Percentiles rank a stretch among this genome's conserved stretches.
Conservation (phyloP, 495 filamentous ascomycete genomes). For the Penicillium chermesinum region DNA sequence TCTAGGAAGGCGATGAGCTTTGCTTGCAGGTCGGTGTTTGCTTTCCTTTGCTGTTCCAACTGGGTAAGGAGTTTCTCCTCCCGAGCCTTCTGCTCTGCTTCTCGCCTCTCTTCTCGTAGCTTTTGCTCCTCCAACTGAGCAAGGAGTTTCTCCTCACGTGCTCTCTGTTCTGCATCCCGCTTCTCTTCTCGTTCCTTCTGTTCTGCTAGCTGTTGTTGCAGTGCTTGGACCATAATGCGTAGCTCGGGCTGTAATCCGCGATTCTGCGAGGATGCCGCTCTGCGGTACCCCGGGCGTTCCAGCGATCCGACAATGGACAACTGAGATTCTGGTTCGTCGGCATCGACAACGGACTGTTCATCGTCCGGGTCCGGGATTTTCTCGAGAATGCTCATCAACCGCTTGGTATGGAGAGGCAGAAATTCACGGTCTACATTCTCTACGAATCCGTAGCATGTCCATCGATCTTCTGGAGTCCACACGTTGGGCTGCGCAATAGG, state of each 20-base stretch:
- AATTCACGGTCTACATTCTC: conserved; percentile 5
- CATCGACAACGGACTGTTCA: neutral
- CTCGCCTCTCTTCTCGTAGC: conserved; percentile 1
- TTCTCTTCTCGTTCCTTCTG: conserved; percentile 6
- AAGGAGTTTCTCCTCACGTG: neutral
- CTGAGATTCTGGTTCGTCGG: conserved; percentile 2
- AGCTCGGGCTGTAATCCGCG: conserved; percentile 5
- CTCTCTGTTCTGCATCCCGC: conserved; percentile 1
- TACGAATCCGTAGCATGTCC: conserved; percentile 3
- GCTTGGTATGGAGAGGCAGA: conserved; percentile 3
- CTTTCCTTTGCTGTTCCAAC: too few relatives aligned
- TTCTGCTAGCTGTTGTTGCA: conserved; percentile 2
- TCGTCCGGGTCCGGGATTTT: conserved; percentile 4
- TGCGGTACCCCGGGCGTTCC: conserved; percentile 4
- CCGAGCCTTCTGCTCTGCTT: conserved; percentile 1
- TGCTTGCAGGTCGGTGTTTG: too few relatives aligned
- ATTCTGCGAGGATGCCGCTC: conserved; percentile 5
- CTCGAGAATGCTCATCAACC: conserved; percentile 3
- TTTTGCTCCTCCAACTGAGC: neutral
- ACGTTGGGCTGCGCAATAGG: conserved; percentile 2
- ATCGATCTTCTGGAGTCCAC: conserved; percentile 2
- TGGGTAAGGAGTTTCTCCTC: conserved; percentile 4
- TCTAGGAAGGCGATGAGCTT: too few relatives aligned
- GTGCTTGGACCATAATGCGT: conserved; percentile 5
- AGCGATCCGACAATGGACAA: conserved; percentile 4